These are phyloP conservation scores for Gaertneriomyces semiglobifer DNA, from an alignment of 192 early-diverging fungal species.

Conservation along the genomic window DNA sequence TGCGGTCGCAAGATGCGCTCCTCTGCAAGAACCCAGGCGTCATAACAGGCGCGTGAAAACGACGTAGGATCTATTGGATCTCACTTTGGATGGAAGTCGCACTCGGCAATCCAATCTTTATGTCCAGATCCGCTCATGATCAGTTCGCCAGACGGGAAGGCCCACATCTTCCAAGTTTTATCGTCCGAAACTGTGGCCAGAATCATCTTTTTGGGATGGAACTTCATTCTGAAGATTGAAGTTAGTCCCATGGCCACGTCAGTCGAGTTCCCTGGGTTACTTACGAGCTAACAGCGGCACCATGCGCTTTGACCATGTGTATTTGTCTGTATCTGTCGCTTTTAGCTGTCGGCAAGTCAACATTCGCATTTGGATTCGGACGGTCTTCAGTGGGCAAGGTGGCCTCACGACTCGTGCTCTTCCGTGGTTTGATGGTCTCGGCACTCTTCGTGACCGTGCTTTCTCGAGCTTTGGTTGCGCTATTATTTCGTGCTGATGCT, in stretches of 20 bases:
- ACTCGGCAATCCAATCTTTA: conserved; percentile 56
- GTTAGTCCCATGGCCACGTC: conserved; percentile 6
- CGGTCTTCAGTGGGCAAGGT: conserved; percentile 41
- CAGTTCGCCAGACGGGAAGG: conserved; percentile 54
- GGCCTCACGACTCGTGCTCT: conserved; percentile 7
- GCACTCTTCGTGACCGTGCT: background rate
- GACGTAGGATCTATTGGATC: conserved; percentile 1
- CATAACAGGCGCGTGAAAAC: background rate
- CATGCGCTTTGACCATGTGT: conserved; percentile 43
- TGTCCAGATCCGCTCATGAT: conserved; percentile 57
- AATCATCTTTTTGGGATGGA: conserved; percentile 59
- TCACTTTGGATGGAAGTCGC: conserved; percentile 59
- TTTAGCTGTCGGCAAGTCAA: conserved; percentile 39
- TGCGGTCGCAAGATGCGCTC: conserved; percentile 53
- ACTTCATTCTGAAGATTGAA: conserved; percentile 40
- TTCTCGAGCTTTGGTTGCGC: background rate
- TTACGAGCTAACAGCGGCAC: conserved; percentile 46
- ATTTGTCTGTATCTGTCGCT: conserved; percentile 41
- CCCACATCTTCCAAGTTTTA: conserved; percentile 58
- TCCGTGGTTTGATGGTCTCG: background rate
- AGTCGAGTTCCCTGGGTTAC: background rate
- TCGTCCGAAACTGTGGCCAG: conserved; percentile 58
- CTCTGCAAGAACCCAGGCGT: conserved; percentile 24
- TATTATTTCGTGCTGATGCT: background rate
- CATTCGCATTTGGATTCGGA: conserved; percentile 34